Evolutionary conservation across 2,329 filamentous ascomycete genomes (phyloP), one percentile per base, ranked within the genome.

Genomic region (Penicillium verrucosum): DNA sequence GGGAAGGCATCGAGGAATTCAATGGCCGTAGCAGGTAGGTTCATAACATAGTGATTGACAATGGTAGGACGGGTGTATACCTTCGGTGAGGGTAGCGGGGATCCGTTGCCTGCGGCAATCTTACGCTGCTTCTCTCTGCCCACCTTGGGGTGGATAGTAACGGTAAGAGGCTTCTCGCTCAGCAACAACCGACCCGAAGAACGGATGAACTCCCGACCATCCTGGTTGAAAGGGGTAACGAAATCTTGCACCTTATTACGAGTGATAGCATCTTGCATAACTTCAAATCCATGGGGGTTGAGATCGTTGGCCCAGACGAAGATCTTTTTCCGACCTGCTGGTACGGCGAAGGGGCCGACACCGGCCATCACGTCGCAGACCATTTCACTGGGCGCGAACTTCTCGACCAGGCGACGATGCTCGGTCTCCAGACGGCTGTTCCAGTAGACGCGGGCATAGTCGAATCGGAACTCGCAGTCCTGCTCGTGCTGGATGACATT

Each of bases 361-460:
- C 94, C 94, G 0, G 92, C 93, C 93, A 97, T 99, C 62, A 97
- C 89, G 74, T 99, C 94, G 77, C 89, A 94, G 1, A 97, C 89
- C 4, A 92, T 92, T 69, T 97, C 89, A 38, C 94, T 92, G 7
- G 89, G 85, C 54, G 85, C 78, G 78, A 97, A 97, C 53, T 87
- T 77, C 51, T 82, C 78, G 57, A 93, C 85, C 16, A 97, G 79
- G 3, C 94, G 83, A 62, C 88, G 85, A 75, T 99, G 94, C 75
- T 99, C 94, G 0, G 86, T 89, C 68, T 95, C 88, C 14, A 99
- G 84, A 64, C 93, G 87, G 68, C 87, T 92, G 76, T 99, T 99
- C 93, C 93, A 99, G 80, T 99, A 99, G 4, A 99, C 94, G 66
- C 95, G 95, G 60, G 89, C 85, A 74, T 96, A 99, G 78, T 99